phyloP scores from a whole-genome alignment of 441 rosid species.

The Croton laevigatus region DNA sequence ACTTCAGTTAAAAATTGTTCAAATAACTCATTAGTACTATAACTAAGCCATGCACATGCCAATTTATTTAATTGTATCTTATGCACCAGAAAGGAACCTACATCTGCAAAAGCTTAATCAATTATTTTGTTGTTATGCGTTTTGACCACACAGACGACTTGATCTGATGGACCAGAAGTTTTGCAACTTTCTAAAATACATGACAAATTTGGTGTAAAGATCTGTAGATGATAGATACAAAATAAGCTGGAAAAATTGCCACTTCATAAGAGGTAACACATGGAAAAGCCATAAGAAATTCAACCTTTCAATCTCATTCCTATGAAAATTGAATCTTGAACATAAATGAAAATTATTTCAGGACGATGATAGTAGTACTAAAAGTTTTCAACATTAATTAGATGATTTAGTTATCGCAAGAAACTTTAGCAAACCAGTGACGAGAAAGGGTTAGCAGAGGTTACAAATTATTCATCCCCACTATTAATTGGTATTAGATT shows the following conservation, averaged over 20 bases:
- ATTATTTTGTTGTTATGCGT: neutral
- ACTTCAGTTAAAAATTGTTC: neutral
- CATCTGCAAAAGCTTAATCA: neutral
- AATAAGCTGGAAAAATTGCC: neutral
- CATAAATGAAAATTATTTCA: neutral
- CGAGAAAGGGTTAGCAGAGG: neutral
- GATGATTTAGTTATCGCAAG: constrained; percentile 8
- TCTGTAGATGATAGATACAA: no score
- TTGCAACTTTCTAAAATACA: neutral
- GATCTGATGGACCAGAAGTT: neutral
- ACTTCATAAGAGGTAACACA: neutral
- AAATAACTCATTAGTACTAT: neutral
- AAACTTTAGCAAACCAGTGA: neutral
- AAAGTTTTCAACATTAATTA: neutral
- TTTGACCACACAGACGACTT: neutral
- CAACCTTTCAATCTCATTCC: neutral
- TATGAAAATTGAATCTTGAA: neutral
- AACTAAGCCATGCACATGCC: neutral
- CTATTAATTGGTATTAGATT: neutral
- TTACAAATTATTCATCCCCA: neutral
- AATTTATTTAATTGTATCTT: neutral
- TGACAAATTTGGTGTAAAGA: neutral
- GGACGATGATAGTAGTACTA: neutral
- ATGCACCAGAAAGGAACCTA: neutral
- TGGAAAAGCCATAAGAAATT: constrained; percentile 1